A percentile compares a stretch with the other conserved stretches of the same genome.
Conservation (phyloP, 225 moss, liverwort and hornwort genomes). For the Asterella californica region DNA sequence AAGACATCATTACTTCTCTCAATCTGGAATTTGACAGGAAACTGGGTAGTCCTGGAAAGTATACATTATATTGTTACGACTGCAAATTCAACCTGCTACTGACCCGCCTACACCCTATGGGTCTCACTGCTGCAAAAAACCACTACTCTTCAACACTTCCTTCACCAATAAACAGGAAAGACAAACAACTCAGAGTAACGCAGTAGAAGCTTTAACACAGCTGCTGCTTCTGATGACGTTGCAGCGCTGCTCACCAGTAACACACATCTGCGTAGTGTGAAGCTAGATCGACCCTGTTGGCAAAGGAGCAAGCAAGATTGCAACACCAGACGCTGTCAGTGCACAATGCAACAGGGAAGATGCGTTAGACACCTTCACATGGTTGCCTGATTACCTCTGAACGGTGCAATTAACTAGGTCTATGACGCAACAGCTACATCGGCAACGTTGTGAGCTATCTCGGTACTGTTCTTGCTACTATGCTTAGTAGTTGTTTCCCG, state of each 20-base stretch:
- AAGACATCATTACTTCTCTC: slow-evolving; percentile 24
- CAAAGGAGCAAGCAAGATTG: slow-evolving; percentile 23
- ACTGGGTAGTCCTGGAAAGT: slow-evolving; percentile 29
- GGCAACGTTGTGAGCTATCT: slow-evolving; percentile 28
- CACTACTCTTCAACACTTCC: slow-evolving; percentile 25
- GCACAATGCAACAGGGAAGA: slow-evolving; percentile 17
- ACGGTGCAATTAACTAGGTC: background rate
- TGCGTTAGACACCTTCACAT: slow-evolving; percentile 2
- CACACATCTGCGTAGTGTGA: slow-evolving; percentile 8
- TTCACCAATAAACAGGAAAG: slow-evolving; percentile 23
- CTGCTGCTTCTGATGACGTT: slow-evolving; percentile 16
- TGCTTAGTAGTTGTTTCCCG: slow-evolving; percentile 46
- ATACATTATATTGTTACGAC: slow-evolving; percentile 32
- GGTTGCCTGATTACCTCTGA: slow-evolving; percentile 7
- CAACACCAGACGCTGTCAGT: slow-evolving; percentile 29
- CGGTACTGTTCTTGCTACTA: slow-evolving; percentile 40
- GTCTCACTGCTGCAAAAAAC: slow-evolving; percentile 31
- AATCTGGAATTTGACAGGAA: slow-evolving; percentile 28
- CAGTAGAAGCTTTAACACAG: slow-evolving; percentile 14
- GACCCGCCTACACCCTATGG: slow-evolving; percentile 23
- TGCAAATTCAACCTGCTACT: slow-evolving; percentile 25
- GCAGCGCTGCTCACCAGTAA: slow-evolving; percentile 15
- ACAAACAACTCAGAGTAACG: slow-evolving; percentile 27
- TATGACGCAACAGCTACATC: slow-evolving; percentile 57
- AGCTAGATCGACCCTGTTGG: slow-evolving; percentile 25